Percentiles rank a stretch among this genome's conserved stretches.
Evolutionary conservation across 169 alveolate species (phyloP).

Genomic region (Plasmodium relictum): DNA sequence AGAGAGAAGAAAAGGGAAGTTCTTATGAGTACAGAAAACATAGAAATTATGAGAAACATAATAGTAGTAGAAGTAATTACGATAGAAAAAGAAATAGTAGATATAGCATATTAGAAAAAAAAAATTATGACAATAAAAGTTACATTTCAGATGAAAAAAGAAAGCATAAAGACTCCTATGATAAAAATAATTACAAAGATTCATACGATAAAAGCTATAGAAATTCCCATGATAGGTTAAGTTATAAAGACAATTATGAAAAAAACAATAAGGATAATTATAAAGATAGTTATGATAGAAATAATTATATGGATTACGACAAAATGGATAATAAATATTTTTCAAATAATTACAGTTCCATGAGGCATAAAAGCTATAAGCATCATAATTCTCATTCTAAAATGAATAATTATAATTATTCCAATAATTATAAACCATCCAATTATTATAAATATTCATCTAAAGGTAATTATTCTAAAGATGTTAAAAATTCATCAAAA

Average conservation of each 20-base stretch:
- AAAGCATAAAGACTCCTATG: too few relatives aligned
- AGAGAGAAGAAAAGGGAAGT: slow-evolving; percentile 27
- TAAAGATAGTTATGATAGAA: slow-evolving; percentile 27
- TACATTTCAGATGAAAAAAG: slow-evolving; percentile 51
- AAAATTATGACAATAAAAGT: slow-evolving; percentile 37
- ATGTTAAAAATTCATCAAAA: slow-evolving; percentile 13
- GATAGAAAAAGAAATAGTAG: slow-evolving; percentile 56
- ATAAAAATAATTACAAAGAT: too few relatives aligned
- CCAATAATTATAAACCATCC: slow-evolving; percentile 32
- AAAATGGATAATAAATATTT: slow-evolving; percentile 70
- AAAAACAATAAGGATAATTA: slow-evolving; percentile 27
- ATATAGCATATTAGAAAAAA: slow-evolving; percentile 33
- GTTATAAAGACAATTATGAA: slow-evolving; percentile 55
- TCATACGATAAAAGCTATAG: slow-evolving; percentile 27
- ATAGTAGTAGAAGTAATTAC: slow-evolving; percentile 36
- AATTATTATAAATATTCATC: slow-evolving; percentile 53
- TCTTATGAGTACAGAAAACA: slow-evolving; percentile 28
- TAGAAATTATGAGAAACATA: slow-evolving; percentile 19
- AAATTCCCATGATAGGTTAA: slow-evolving; percentile 50
- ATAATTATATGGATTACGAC: slow-evolving; percentile 56
- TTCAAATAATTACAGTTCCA: slow-evolving; percentile 52
- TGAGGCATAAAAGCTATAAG: slow-evolving; percentile 62
- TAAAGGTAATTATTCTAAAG: slow-evolving; percentile 33
- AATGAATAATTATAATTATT: slow-evolving; percentile 46
- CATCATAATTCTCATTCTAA: slow-evolving; percentile 35